Percentiles rank a stretch among this genome's conserved stretches.
These are phyloP conservation scores for Alternaria ventricosa DNA, from an alignment of 2,329 filamentous ascomycete species.

Conservation along the genomic window DNA sequence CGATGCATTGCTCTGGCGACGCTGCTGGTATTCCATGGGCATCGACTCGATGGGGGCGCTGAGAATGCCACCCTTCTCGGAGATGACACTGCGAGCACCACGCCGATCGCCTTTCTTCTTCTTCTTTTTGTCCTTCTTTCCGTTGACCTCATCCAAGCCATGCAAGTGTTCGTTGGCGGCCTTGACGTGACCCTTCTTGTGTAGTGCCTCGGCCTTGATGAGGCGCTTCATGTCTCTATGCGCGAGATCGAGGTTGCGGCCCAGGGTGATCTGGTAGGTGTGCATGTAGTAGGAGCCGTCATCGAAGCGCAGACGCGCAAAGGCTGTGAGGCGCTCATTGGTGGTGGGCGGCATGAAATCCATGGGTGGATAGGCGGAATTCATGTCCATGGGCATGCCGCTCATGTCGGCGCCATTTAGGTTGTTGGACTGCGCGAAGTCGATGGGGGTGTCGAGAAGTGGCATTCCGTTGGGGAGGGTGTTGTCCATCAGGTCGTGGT, in stretches of 20 bases:
- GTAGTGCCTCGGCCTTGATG: slow-evolving; percentile 33
- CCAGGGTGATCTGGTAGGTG: slow-evolving; percentile 74
- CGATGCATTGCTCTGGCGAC: slow-evolving; percentile 46
- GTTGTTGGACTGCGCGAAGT: slow-evolving; percentile 21
- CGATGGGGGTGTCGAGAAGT: slow-evolving; percentile 30
- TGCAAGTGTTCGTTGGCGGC: slow-evolving; percentile 32
- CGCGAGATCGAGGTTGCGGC: slow-evolving; percentile 65
- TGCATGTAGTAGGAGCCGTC: slow-evolving; percentile 83
- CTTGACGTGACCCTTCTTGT: slow-evolving; percentile 33
- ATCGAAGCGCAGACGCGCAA: slow-evolving; percentile 72
- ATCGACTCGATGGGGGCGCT: slow-evolving; percentile 41
- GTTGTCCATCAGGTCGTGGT: slow-evolving; percentile 4
- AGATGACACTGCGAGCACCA: slow-evolving; percentile 66
- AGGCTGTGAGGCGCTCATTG: slow-evolving; percentile 60
- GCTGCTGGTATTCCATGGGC: slow-evolving; percentile 45
- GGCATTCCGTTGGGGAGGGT: slow-evolving; percentile 17
- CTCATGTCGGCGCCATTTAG: slow-evolving; percentile 16
- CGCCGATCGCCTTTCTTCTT: slow-evolving; percentile 60
- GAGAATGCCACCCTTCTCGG: slow-evolving; percentile 72
- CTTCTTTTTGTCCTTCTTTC: slow-evolving; percentile 48
- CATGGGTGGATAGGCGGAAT: slow-evolving; percentile 16
- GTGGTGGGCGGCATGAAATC: slow-evolving; percentile 21
- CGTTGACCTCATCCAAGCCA: slow-evolving; percentile 1
- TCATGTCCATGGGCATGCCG: slow-evolving; percentile 21
- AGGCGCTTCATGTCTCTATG: slow-evolving; percentile 61